A percentile compares a stretch with the other conserved stretches of the same genome.
Conservation (phyloP, 169 alveolate genomes). For the Plasmodium vinckei region DNA sequence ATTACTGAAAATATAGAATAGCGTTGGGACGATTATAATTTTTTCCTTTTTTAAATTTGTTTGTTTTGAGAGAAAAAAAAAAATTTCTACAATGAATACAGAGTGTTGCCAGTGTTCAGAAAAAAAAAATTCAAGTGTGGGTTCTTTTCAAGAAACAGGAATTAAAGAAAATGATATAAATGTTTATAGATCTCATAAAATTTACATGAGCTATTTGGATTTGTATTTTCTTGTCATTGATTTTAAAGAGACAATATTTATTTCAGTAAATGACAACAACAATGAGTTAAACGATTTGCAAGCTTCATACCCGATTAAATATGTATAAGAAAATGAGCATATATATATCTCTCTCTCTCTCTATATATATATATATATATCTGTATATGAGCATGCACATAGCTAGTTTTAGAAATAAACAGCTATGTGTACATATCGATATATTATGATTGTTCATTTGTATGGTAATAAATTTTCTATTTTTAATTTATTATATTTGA, state of each 20-base stretch:
- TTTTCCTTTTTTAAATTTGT: too few species aligned
- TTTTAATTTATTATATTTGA: not conserved
- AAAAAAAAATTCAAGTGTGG: not conserved
- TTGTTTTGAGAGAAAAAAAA: not conserved
- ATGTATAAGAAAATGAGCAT: constrained; percentile 22
- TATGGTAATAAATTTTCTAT: not conserved
- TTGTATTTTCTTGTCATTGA: constrained; percentile 32
- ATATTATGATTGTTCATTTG: not conserved
- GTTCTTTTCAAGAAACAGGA: not conserved
- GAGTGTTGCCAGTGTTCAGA: not conserved
- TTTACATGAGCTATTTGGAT: constrained; percentile 56
- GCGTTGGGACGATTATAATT: too few species aligned
- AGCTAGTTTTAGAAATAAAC: too few species aligned
- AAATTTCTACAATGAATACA: not conserved
- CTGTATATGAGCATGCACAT: not conserved
- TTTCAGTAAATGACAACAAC: constrained; percentile 55
- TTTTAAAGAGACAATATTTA: constrained; percentile 56
- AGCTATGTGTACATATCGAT: not conserved
- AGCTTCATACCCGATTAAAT: constrained; percentile 68
- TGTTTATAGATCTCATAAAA: constrained; percentile 43
- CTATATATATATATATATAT: not conserved
- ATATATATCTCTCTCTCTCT: not conserved
- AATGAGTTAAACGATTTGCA: constrained; percentile 56
- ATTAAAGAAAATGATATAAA: not conserved
- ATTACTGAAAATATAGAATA: too few species aligned